A percentile compares a stretch with the other conserved stretches of the same genome.
Conservation (phyloP, 75 land plant genomes). For the Cunninghamia lanceolata region DNA sequence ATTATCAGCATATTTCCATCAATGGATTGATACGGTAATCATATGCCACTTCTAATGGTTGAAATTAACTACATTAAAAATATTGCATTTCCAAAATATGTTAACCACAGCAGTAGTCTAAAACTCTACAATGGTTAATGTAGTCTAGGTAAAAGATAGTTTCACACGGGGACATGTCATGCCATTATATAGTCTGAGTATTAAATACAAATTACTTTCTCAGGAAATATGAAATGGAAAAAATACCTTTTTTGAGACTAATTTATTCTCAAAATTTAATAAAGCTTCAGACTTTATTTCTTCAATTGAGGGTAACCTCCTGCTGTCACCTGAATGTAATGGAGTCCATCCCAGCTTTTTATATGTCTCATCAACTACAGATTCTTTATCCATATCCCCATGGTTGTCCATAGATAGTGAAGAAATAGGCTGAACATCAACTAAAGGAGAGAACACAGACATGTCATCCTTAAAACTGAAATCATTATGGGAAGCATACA, state of each 20-base stretch:
- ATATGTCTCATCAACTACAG: conserved; percentile 25
- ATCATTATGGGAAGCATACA: conserved; percentile 42
- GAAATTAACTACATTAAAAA: not conserved
- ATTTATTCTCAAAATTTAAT: conserved; percentile 27
- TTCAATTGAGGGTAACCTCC: conserved; percentile 25
- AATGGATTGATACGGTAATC: not conserved
- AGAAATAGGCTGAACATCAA: conserved; percentile 54
- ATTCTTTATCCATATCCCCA: conserved; percentile 24
- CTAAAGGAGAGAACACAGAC: conserved; percentile 56
- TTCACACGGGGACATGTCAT: not conserved
- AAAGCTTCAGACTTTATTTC: conserved; percentile 21
- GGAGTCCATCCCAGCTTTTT: conserved; percentile 16
- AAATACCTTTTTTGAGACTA: conserved; percentile 44
- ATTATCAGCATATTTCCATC: not conserved
- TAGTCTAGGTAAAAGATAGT: not conserved
- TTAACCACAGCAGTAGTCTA: not conserved
- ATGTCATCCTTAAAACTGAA: conserved; percentile 40
- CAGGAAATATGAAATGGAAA: not conserved
- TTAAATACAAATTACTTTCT: not conserved
- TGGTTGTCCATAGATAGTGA: conserved; percentile 27
- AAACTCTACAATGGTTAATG: not conserved
- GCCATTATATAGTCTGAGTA: not conserved
- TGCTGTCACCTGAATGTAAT: conserved; percentile 4
- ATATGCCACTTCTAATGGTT: not conserved
- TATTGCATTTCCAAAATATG: not conserved